Evolutionary conservation across 2,329 filamentous ascomycete species (phyloP).

Genomic region (Trichoderma arundinaceum): DNA sequence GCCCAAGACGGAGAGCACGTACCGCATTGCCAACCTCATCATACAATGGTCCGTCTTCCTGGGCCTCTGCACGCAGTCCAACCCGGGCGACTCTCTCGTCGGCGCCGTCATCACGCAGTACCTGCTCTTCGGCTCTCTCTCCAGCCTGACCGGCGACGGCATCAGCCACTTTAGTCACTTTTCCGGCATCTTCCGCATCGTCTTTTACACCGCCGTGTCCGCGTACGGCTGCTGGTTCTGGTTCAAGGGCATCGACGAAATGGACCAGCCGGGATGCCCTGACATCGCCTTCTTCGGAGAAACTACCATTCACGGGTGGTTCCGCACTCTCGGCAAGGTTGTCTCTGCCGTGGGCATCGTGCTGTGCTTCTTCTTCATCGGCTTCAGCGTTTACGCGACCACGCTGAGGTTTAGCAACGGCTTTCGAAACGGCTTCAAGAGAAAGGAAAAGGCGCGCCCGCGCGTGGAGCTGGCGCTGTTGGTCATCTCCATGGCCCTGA

Average conservation of each 20-base stretch:
- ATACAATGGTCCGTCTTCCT: conserved; percentile 40
- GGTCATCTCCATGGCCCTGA: conserved; percentile 34
- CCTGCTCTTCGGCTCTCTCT: conserved; percentile 38
- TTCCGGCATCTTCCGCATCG: conserved; percentile 36
- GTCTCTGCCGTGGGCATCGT: conserved; percentile 33
- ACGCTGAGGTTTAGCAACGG: conserved; percentile 31
- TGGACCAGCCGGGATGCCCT: conserved; percentile 25
- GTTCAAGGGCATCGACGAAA: conserved; percentile 35
- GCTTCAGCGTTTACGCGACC: conserved; percentile 24
- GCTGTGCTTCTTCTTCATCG: conserved; percentile 29
- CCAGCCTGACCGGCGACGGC: conserved; percentile 39
- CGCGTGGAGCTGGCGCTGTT: conserved; percentile 36
- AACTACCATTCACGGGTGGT: conserved; percentile 33
- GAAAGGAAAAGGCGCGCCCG: conserved; percentile 27
- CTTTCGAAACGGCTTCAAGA: conserved; percentile 23
- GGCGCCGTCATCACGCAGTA: conserved; percentile 38
- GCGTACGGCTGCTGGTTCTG: conserved; percentile 39
- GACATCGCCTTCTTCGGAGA: conserved; percentile 36
- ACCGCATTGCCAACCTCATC: conserved; percentile 42
- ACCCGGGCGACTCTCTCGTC: conserved; percentile 32
- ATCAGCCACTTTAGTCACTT: conserved; percentile 34
- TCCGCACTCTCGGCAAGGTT: conserved; percentile 35
- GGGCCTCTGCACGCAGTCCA: conserved; percentile 39
- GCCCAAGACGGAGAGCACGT: conserved; percentile 34
- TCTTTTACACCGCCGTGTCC: conserved; percentile 37